These are phyloP conservation scores for Penicillium cosmopolitanum DNA, from an alignment of 495 filamentous ascomycete species.

Conservation along the genomic window DNA sequence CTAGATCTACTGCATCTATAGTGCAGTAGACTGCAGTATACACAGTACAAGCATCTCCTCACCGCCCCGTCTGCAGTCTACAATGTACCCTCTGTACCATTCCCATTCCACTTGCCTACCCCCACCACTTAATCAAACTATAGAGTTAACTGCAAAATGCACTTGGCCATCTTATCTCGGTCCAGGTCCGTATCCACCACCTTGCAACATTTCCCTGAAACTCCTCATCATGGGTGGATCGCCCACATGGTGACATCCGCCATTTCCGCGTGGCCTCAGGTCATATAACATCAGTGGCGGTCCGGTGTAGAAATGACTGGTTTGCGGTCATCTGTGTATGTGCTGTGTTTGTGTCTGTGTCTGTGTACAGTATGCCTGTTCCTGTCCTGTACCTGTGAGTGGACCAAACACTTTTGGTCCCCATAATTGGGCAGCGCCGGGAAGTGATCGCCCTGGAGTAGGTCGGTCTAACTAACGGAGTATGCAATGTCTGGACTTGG, in stretches of 20 bases:
- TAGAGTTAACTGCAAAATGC: too few species aligned
- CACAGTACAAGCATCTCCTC: too few species aligned
- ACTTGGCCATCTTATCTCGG: conserved; percentile 23
- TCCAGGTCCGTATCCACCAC: conserved; percentile 8
- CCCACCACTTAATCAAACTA: background rate
- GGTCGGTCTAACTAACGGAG: too few species aligned
- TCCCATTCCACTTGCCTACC: too few species aligned
- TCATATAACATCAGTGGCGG: too few species aligned
- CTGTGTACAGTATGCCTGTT: background rate
- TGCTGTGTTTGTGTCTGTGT: background rate
- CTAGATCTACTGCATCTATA: too few species aligned
- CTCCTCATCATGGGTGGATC: conserved; percentile 8
- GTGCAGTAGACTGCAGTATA: too few species aligned
- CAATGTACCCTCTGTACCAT: background rate
- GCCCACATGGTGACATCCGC: background rate
- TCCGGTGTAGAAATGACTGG: background rate
- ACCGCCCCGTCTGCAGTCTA: background rate
- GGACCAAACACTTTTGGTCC: background rate
- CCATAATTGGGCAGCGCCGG: conserved; percentile 7
- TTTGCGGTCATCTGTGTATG: background rate
- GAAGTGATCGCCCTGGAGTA: conserved; percentile 12
- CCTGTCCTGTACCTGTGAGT: conserved; percentile 4
- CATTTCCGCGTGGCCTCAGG: conserved; percentile 15
- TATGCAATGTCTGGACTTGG: too few species aligned
- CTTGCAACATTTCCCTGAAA: conserved; percentile 1